A percentile compares a stretch with the other conserved stretches of the same genome.
Evolutionary conservation across 208 protist genomes (phyloP).

Genomic region (Wallacemonas sp.): DNA sequence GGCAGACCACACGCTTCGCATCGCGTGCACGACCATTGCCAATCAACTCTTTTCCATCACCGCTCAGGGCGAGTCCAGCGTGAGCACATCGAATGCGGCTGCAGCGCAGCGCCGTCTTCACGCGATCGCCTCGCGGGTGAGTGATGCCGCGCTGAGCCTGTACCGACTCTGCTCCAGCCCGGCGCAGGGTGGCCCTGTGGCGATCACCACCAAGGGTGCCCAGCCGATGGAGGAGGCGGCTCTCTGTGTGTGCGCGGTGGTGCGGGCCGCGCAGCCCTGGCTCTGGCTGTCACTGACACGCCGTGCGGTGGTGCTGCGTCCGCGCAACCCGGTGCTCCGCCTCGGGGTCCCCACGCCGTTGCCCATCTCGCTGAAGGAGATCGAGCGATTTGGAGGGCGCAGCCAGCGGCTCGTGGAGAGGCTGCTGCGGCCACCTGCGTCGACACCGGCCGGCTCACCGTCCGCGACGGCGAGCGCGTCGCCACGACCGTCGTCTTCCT

Average conservation of each 20-base stretch:
- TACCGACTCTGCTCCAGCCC: slow-evolving; percentile 62
- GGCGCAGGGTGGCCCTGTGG: slow-evolving; percentile 20
- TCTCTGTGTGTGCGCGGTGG: slow-evolving; percentile 58
- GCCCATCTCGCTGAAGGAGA: slow-evolving; percentile 42
- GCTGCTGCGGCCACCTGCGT: neutral
- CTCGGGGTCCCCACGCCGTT: slow-evolving; percentile 43
- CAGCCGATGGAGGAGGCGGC: slow-evolving; percentile 53
- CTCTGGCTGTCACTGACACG: slow-evolving; percentile 47
- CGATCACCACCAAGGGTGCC: slow-evolving; percentile 20
- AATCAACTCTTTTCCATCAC: slow-evolving; percentile 43
- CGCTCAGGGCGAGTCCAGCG: neutral
- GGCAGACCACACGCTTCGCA: slow-evolving; percentile 63
- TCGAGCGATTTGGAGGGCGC: slow-evolving; percentile 55
- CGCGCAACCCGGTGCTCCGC: slow-evolving; percentile 39
- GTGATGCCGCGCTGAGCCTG: slow-evolving; percentile 47
- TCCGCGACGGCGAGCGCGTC: neutral
- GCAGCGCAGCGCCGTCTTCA: slow-evolving; percentile 21
- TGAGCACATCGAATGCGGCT: neutral
- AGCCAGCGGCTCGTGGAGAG: slow-evolving; percentile 34
- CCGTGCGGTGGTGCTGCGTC: slow-evolving; percentile 45
- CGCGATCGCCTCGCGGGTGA: slow-evolving; percentile 24
- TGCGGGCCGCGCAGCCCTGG: slow-evolving; percentile 37
- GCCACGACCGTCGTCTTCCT: neutral
- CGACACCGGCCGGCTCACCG: neutral
- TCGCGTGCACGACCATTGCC: slow-evolving; percentile 36